Conservation (phyloP, 345 rosid genomes). For the Balakata baccata region DNA sequence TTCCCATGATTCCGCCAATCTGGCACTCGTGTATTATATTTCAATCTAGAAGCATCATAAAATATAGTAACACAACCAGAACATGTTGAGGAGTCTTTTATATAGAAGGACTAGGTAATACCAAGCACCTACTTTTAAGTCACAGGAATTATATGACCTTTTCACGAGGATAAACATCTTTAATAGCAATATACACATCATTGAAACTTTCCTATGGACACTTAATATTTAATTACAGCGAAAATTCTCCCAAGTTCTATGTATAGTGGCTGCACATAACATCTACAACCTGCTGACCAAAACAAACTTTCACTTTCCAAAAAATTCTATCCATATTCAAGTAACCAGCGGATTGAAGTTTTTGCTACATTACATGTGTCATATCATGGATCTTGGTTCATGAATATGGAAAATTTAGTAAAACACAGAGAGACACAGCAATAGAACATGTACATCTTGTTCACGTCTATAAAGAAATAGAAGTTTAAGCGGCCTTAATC, state of each 20-base stretch:
- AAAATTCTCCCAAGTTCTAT: background rate
- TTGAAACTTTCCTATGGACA: background rate
- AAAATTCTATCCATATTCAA: background rate
- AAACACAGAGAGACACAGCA: background rate
- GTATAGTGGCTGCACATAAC: background rate
- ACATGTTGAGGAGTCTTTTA: too few relatives aligned
- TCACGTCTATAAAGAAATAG: background rate
- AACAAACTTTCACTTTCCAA: background rate
- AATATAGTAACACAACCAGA: background rate
- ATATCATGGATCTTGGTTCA: background rate
- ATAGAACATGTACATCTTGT: background rate
- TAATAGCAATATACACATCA: background rate
- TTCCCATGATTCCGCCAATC: background rate
- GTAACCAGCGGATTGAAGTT: too few relatives aligned
- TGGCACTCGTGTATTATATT: background rate
- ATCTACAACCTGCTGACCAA: background rate
- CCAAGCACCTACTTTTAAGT: background rate
- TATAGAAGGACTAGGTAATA: too few relatives aligned
- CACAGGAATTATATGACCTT: background rate
- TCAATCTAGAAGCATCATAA: background rate
- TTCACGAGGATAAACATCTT: background rate
- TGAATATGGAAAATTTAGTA: background rate
- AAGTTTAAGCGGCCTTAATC: background rate
- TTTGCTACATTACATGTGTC: too few relatives aligned
- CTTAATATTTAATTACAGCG: too few relatives aligned